Conservation (phyloP, 257 asterid genomes). For the Gentiana dahurica region DNA sequence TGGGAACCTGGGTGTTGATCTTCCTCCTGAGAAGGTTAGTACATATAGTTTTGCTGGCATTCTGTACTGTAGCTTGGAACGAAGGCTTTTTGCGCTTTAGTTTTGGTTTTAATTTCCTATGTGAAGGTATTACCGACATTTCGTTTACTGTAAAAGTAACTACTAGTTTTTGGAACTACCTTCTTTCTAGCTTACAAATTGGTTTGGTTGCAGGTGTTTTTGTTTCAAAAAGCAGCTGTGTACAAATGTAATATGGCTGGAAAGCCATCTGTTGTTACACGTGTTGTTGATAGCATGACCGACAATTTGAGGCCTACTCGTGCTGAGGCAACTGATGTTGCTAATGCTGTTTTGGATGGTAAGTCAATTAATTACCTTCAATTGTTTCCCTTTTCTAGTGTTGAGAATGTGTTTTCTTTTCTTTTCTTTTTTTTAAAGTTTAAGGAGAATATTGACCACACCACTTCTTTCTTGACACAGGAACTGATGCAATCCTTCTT, state of each 20-base stretch:
- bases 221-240: slow-evolving; percentile 75
- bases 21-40: slow-evolving; percentile 87
- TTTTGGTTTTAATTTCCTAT: too few relatives aligned
- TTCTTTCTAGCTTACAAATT: background rate
- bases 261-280: slow-evolving; percentile 82
- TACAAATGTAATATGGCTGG: slow-evolving; percentile 92
- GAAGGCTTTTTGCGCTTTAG: background rate
- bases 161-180: too few relatives aligned
- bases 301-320: slow-evolving; percentile 89
- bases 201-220: slow-evolving; percentile 53
- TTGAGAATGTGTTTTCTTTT: too few relatives aligned
- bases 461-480: slow-evolving; percentile 18
- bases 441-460: background rate
- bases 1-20: slow-evolving; percentile 91
- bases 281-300: slow-evolving; percentile 92
- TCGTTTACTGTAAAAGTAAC: too few relatives aligned
- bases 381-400: background rate
- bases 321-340: slow-evolving; percentile 96
- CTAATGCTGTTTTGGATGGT: slow-evolving; percentile 91
- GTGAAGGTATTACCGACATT: too few relatives aligned
- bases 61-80: background rate
- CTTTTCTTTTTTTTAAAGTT: background rate
- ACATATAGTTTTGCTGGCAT: background rate
- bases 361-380: slow-evolving; percentile 1
- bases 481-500: slow-evolving; percentile 91